phyloP scores from a whole-genome alignment of 805 yeast genomes.

The Ogataea degrootiae region DNA sequence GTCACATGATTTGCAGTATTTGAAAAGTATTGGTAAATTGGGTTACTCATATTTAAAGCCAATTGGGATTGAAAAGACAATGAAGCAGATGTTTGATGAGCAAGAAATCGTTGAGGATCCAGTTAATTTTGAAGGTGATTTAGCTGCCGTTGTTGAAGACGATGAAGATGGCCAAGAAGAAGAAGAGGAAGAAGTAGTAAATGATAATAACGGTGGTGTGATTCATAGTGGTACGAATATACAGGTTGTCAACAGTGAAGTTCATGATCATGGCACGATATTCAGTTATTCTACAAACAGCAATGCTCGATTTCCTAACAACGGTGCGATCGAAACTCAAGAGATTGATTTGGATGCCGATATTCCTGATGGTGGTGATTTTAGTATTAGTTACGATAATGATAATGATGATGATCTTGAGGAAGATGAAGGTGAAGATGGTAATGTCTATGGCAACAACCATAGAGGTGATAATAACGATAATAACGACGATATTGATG shows the following conservation, averaged over 20 bases:
- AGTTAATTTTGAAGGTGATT: conserved; percentile 18
- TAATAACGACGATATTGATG: conserved; percentile 6
- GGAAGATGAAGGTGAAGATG: conserved; percentile 10
- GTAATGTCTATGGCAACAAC: conserved; percentile 1
- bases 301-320: not conserved
- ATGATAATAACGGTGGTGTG: conserved; percentile 5
- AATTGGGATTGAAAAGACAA: conserved; percentile 54
- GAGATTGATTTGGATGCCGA: conserved; percentile 43
- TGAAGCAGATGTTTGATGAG: conserved; percentile 32
- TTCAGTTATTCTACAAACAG: conserved; percentile 1
- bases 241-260: conserved; percentile 1
- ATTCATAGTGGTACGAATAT: not conserved
- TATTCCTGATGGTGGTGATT: conserved; percentile 38
- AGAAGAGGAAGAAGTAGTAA: conserved; percentile 22
- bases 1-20: conserved; percentile 19
- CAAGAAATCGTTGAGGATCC: conserved; percentile 17
- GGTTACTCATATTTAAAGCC: conserved; percentile 53
- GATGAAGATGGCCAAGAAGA: conserved; percentile 8
- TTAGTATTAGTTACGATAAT: conserved; percentile 28
- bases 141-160: conserved; percentile 6
- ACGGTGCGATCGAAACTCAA: not conserved
- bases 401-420: conserved; percentile 8
- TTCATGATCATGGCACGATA: not conserved
- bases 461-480: conserved; percentile 8
- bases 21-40: conserved; percentile 33